phyloP scores from a whole-genome alignment of 2,329 filamentous ascomycete species.

The Dissoconium aciculare region DNA sequence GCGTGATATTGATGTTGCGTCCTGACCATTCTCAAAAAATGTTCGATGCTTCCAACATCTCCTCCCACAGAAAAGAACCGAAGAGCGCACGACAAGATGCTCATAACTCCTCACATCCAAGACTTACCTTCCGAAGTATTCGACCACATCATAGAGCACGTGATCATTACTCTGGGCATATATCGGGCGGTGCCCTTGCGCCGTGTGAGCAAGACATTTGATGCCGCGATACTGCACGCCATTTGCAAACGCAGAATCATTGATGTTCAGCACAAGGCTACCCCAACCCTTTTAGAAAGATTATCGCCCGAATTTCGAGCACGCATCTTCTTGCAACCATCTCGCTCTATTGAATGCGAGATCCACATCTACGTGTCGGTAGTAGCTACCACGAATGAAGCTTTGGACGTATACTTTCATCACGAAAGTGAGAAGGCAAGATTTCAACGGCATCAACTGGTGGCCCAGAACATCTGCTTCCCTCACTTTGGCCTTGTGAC shows the following conservation, averaged over 20 bases:
- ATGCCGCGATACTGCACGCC: conserved; percentile 4
- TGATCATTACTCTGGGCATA: conserved; percentile 4
- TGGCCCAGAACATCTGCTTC: conserved; percentile 1
- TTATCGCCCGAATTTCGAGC: conserved; percentile 2
- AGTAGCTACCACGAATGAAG: background rate
- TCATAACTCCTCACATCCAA: no score
- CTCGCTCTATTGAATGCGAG: background rate
- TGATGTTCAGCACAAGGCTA: conserved; percentile 1
- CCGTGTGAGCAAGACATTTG: conserved; percentile 2
- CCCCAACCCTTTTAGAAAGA: conserved; percentile 1
- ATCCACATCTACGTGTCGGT: background rate
- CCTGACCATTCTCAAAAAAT: no score
- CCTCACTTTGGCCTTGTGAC: no score
- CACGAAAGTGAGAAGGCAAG: background rate
- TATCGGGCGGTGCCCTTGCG: conserved; percentile 3
- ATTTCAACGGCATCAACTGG: conserved; percentile 1
- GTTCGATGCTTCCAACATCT: no score
- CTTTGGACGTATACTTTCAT: background rate
- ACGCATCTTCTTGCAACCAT: background rate
- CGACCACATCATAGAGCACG: conserved; percentile 3
- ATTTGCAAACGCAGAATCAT: conserved; percentile 4
- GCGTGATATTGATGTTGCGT: no score
- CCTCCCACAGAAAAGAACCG: no score
- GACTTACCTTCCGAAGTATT: no score
- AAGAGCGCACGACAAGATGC: no score